Evolutionary conservation across 495 filamentous ascomycete genomes (phyloP).

Genomic region (Penicillium steckii): DNA sequence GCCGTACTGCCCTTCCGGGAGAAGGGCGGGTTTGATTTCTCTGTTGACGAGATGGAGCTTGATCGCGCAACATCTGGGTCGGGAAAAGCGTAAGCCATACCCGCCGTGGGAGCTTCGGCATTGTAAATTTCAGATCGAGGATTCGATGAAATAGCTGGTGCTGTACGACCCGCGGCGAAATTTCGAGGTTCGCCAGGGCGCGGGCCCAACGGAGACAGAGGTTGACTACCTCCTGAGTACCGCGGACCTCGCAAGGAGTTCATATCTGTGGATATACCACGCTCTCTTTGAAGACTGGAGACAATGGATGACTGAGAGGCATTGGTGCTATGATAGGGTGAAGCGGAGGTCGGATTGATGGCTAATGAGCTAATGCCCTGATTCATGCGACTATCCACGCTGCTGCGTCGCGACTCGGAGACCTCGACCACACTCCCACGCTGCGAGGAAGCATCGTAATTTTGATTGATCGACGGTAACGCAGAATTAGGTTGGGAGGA

Average conservation of each 20-base stretch:
- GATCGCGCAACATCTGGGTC: slow-evolving; percentile 66
- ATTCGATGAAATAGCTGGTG: slow-evolving; percentile 74
- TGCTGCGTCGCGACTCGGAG: slow-evolving; percentile 66
- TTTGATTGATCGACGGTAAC: slow-evolving; percentile 53
- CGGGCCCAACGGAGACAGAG: slow-evolving; percentile 48
- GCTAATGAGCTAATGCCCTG: slow-evolving; percentile 67
- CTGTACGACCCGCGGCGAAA: slow-evolving; percentile 58
- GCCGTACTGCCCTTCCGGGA: slow-evolving; percentile 72
- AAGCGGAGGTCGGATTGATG: slow-evolving; percentile 62
- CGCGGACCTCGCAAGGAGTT: slow-evolving; percentile 59
- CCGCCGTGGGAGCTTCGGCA: slow-evolving; percentile 76
- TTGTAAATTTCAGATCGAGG: slow-evolving; percentile 75
- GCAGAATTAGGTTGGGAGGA: slow-evolving; percentile 38
- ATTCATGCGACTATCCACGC: slow-evolving; percentile 75
- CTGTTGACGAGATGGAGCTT: slow-evolving; percentile 54
- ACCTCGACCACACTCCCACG: slow-evolving; percentile 47
- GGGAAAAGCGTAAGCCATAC: slow-evolving; percentile 80
- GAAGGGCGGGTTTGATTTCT: slow-evolving; percentile 42
- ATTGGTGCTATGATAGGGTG: slow-evolving; percentile 73
- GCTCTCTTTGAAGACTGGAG: slow-evolving; percentile 57
- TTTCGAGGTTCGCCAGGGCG: slow-evolving; percentile 53
- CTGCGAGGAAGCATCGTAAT: slow-evolving; percentile 47
- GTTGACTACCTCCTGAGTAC: slow-evolving; percentile 41
- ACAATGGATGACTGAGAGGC: slow-evolving; percentile 74
- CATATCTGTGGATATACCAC: slow-evolving; percentile 48